A percentile compares a stretch with the other conserved stretches of the same genome.
Conservation (phyloP, 2,329 filamentous ascomycete genomes). For the Phialocephala sp. region DNA sequence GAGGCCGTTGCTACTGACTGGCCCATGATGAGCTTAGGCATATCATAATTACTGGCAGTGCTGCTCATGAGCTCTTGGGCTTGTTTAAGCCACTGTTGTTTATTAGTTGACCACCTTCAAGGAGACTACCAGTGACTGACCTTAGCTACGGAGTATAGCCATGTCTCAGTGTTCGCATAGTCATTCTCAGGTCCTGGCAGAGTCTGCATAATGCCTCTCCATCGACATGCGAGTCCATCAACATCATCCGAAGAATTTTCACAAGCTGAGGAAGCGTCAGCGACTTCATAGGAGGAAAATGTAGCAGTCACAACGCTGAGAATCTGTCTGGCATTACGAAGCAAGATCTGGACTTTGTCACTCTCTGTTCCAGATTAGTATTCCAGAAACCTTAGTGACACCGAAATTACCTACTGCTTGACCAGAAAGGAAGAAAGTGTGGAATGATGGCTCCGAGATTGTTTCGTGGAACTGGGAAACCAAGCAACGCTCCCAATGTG, state of each 20-base stretch:
- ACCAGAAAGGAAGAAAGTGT: conserved; percentile 81
- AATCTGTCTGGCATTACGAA: conserved; percentile 82
- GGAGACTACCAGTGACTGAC: conserved; percentile 39
- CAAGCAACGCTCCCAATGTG: conserved; percentile 83
- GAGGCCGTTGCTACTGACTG: conserved; percentile 47
- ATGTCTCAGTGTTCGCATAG: conserved; percentile 45
- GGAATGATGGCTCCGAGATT: conserved; percentile 87
- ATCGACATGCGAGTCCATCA: conserved; percentile 71
- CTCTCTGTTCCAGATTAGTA: conserved; percentile 41
- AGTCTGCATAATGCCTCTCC: conserved; percentile 53
- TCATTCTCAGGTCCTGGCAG: conserved; percentile 29
- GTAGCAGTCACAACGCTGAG: conserved; percentile 76
- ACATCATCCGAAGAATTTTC: conserved; percentile 43
- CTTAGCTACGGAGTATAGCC: conserved; percentile 52
- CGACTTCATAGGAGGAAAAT: conserved; percentile 61
- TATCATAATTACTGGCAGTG: conserved; percentile 91
- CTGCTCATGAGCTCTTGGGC: conserved; percentile 79
- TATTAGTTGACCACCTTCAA: conserved; percentile 26
- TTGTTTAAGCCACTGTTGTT: conserved; percentile 48
- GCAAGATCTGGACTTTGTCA: conserved; percentile 71
- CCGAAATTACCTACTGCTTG: conserved; percentile 55
- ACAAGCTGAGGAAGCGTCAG: conserved; percentile 36
- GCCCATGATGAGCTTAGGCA: conserved; percentile 62
- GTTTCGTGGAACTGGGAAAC: conserved; percentile 87
- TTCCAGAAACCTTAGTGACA: neutral